These are phyloP conservation scores for Erigeron philadelphicus DNA, from an alignment of 140 eudicot genomes.

Conservation along the genomic window DNA sequence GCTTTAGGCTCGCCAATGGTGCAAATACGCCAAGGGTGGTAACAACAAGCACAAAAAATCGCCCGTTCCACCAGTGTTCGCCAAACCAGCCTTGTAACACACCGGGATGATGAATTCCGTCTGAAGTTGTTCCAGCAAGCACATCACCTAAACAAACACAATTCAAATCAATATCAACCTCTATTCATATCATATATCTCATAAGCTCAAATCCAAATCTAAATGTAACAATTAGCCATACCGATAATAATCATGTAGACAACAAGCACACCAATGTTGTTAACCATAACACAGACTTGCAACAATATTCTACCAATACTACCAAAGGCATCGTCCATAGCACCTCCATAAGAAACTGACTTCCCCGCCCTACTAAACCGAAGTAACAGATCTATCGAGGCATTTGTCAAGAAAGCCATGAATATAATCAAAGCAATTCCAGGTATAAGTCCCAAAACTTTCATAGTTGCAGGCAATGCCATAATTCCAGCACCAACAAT, in stretches of 20 bases:
- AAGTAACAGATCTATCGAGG: conserved; percentile 68
- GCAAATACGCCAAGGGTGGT: conserved; percentile 71
- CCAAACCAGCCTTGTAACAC: conserved; percentile 96
- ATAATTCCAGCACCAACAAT: conserved; percentile 94
- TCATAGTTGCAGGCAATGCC: conserved; percentile 92
- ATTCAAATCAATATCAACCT: conserved; percentile 12
- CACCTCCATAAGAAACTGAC: conserved; percentile 65
- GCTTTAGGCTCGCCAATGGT: conserved; percentile 81
- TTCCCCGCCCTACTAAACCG: conserved; percentile 67
- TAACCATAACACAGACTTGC: conserved; percentile 69
- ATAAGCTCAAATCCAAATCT: not conserved
- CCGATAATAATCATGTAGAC: conserved; percentile 97
- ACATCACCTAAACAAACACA: conserved; percentile 56
- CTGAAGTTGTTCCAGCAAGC: conserved; percentile 85
- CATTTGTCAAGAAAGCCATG: conserved; percentile 76
- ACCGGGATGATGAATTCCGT: conserved; percentile 82
- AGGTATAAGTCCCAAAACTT: conserved; percentile 63
- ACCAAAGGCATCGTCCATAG: conserved; percentile 91
- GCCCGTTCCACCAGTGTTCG: conserved; percentile 85
- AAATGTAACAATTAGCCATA: conserved; percentile 20
- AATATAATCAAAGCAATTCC: conserved; percentile 65
- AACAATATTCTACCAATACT: conserved; percentile 67
- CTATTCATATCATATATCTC: not conserved
- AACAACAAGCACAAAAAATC: conserved; percentile 63
- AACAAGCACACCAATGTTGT: conserved; percentile 76